Percentiles rank a stretch among this genome's conserved stretches.
These are phyloP conservation scores for Samsoniella hepiali DNA, from an alignment of 2,329 filamentous ascomycete species.

Conservation along the genomic window DNA sequence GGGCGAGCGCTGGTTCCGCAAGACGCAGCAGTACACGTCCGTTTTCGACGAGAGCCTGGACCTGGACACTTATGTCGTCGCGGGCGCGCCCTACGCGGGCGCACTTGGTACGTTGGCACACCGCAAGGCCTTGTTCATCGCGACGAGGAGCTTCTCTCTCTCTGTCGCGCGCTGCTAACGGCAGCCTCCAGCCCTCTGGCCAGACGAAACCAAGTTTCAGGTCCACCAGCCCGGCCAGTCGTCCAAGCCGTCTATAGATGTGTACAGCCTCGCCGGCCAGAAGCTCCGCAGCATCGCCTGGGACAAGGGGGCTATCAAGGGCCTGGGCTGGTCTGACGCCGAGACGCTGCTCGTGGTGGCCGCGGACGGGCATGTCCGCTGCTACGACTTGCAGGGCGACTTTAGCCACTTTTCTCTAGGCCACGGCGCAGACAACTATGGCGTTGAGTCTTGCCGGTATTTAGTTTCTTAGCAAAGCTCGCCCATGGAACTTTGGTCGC, in stretches of 20 bases:
- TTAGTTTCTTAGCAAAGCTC: constrained; percentile 7
- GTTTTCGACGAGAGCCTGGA: constrained; percentile 92
- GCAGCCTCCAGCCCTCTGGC: constrained; percentile 68
- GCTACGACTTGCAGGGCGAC: constrained; percentile 89
- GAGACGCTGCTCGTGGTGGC: constrained; percentile 88
- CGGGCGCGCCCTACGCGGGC: constrained; percentile 88
- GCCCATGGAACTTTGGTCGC: not conserved
- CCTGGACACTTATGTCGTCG: constrained; percentile 89
- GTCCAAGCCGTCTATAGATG: constrained; percentile 80
- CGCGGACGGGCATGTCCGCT: constrained; percentile 83
- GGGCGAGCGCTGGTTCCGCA: constrained; percentile 92
- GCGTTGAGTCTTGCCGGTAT: constrained; percentile 76
- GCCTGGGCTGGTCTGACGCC: constrained; percentile 93
- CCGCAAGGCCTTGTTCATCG: not conserved
- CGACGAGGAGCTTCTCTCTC: not conserved
- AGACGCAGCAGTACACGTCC: constrained; percentile 86
- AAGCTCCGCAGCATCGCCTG: constrained; percentile 82
- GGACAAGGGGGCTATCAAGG: constrained; percentile 85
- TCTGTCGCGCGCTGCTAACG: constrained; percentile 11
- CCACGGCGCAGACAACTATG: constrained; percentile 81
- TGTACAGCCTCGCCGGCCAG: constrained; percentile 91
- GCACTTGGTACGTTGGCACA: constrained; percentile 68
- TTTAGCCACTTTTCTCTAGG: constrained; percentile 93
- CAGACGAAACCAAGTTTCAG: constrained; percentile 81
- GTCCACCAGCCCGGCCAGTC: constrained; percentile 69